Conservation (phyloP, 352 stramenopile genomes). For the Pythium insidiosum region DNA sequence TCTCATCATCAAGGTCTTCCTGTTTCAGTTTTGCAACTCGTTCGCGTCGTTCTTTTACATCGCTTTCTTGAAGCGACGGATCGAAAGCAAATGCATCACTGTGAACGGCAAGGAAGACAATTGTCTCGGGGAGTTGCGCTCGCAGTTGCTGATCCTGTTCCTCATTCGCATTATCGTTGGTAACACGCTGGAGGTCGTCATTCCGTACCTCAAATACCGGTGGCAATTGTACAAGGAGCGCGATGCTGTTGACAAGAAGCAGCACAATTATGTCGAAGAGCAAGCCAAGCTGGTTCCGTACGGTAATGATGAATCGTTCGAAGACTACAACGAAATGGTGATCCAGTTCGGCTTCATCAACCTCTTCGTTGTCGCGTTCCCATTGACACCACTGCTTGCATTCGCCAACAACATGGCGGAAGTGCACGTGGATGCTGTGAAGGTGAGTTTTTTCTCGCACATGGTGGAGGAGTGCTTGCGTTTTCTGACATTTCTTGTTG, state of each 20-base stretch:
- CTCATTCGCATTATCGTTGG: conserved; percentile 90
- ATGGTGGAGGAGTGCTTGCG: not conserved
- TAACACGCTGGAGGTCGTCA: conserved; percentile 84
- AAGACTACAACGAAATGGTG: conserved; percentile 89
- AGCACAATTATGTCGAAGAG: conserved; percentile 80
- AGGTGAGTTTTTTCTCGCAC: conserved; percentile 22
- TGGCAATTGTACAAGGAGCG: conserved; percentile 52
- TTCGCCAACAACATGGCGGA: conserved; percentile 89
- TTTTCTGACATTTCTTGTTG: not conserved
- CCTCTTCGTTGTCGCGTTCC: conserved; percentile 92
- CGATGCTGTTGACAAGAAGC: conserved; percentile 21
- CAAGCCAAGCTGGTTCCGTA: conserved; percentile 79
- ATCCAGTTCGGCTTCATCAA: conserved; percentile 96
- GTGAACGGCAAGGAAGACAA: too few species aligned
- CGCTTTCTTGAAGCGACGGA: conserved; percentile 50
- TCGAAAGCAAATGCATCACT: conserved; percentile 78
- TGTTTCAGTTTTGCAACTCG: conserved; percentile 98
- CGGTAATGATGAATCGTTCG: conserved; percentile 72
- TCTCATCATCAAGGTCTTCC: conserved; percentile 97
- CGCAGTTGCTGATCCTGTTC: conserved; percentile 89
- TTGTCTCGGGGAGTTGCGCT: conserved; percentile 85
- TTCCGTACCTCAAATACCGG: conserved; percentile 80
- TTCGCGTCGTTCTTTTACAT: conserved; percentile 98
- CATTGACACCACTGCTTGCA: conserved; percentile 87
- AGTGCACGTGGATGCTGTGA: conserved; percentile 84